phyloP scores from a whole-genome alignment of 352 stramenopile genomes.

The Poterioochromonas sp. region DNA sequence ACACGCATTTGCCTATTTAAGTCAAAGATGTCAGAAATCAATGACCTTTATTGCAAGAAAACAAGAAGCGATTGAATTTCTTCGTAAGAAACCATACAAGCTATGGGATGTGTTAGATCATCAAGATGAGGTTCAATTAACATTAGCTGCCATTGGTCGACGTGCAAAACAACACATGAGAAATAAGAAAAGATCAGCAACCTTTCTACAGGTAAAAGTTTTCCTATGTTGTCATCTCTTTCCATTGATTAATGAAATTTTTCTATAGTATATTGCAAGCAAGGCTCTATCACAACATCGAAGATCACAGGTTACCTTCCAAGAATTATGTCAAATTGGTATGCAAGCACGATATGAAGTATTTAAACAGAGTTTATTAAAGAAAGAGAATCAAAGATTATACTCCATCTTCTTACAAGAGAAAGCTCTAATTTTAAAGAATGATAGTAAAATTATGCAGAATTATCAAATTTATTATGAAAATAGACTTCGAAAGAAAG shows the following conservation, averaged over 20 bases:
- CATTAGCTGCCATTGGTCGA: background rate
- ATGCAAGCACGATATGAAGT: background rate
- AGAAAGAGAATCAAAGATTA: too few relatives aligned
- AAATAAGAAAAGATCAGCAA: background rate
- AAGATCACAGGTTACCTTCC: background rate
- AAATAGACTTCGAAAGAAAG: background rate
- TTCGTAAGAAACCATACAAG: background rate
- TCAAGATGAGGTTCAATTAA: background rate
- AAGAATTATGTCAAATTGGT: conserved; percentile 5
- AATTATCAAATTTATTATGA: background rate
- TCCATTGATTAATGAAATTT: background rate
- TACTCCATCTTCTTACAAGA: too few relatives aligned
- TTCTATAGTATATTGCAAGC: background rate
- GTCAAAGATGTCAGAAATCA: background rate
- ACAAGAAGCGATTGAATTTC: background rate
- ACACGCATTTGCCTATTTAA: conserved; percentile 2
- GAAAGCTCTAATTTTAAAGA: background rate
- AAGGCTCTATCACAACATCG: background rate
- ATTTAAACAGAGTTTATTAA: too few relatives aligned
- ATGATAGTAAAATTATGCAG: background rate
- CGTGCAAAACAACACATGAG: background rate
- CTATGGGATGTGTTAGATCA: conserved; percentile 1
- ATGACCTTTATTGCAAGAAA: background rate
- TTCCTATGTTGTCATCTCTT: background rate
- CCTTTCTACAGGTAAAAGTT: background rate